Evolutionary conservation across 169 alveolate genomes (phyloP).

Genomic region (Cryptosporidium ryanae): DNA sequence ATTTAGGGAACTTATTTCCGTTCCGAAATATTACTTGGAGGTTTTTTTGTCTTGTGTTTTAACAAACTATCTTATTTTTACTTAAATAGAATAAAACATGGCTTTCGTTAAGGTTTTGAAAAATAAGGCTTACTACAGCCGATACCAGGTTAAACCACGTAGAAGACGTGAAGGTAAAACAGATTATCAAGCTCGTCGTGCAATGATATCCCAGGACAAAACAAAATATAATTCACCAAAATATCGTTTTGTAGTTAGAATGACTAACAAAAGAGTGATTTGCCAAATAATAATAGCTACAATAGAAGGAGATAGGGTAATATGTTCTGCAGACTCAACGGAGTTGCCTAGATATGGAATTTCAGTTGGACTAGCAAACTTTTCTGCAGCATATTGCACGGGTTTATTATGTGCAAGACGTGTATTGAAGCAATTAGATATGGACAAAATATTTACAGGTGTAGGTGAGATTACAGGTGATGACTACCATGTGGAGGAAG

Average conservation of each 20-base stretch:
- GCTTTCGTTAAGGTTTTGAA: constrained; percentile 97
- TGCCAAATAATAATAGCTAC: constrained; percentile 98
- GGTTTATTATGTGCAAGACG: constrained; percentile 99
- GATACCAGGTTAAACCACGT: constrained; percentile 99
- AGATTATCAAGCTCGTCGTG: constrained; percentile 98
- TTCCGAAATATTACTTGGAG: too few species aligned
- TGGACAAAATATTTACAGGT: constrained; percentile 94
- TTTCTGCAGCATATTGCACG: constrained; percentile 99
- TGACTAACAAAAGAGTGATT: constrained; percentile 93
- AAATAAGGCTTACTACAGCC: constrained; percentile 98
- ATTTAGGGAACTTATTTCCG: too few species aligned
- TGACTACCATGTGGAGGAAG: constrained; percentile 94
- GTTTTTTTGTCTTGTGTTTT: neutral
- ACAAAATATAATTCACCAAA: constrained; percentile 99
- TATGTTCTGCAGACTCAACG: constrained; percentile 96
- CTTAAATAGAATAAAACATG: constrained; percentile 82
- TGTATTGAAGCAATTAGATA: constrained; percentile 91
- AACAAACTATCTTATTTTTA: neutral
- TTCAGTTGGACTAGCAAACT: constrained; percentile 98
- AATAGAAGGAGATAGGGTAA: constrained; percentile 96
- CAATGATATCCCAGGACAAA: constrained; percentile 97
- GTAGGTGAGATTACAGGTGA: constrained; percentile 95
- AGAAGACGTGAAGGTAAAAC: constrained; percentile 99
- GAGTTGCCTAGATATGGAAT: constrained; percentile 98
- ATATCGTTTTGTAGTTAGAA: constrained; percentile 98